phyloP scores from a whole-genome alignment of 1,284 basidiomycete species.

The Xerocomus amazonicus region DNA sequence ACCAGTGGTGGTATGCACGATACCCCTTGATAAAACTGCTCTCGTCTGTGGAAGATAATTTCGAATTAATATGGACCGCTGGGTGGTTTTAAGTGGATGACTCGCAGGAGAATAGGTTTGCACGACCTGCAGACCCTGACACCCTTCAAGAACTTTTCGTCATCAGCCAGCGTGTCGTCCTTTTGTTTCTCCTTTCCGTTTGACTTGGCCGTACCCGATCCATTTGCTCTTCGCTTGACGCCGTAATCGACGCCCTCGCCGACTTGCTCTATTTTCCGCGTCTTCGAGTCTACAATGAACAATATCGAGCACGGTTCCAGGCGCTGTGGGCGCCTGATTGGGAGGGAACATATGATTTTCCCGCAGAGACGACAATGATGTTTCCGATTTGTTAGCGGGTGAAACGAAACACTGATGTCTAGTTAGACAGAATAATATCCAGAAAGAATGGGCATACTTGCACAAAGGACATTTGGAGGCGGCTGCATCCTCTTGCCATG shows the following conservation, averaged over 20 bases:
- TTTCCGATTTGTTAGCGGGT: constrained; percentile 87
- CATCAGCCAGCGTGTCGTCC: constrained; percentile 40
- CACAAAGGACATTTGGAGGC: constrained; percentile 85
- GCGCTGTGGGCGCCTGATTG: constrained; percentile 70
- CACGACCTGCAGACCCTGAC: constrained; percentile 84
- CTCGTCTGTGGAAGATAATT: constrained; percentile 53
- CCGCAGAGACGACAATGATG: constrained; percentile 97
- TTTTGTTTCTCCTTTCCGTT: constrained; percentile 43
- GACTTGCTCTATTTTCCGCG: constrained; percentile 78
- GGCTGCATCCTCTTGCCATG: constrained; percentile 85
- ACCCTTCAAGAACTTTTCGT: constrained; percentile 79
- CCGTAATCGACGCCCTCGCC: constrained; percentile 86
- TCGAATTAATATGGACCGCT: not conserved
- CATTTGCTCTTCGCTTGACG: constrained; percentile 47
- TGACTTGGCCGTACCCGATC: constrained; percentile 20
- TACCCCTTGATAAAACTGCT: constrained; percentile 77
- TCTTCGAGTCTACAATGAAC: constrained; percentile 75
- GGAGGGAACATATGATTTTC: constrained; percentile 87
- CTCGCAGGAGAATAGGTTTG: constrained; percentile 73
- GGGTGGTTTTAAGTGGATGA: constrained; percentile 10
- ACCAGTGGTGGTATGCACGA: constrained; percentile 59
- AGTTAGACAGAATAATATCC: not conserved
- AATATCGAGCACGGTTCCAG: constrained; percentile 70
- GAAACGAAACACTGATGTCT: constrained; percentile 67
- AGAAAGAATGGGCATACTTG: constrained; percentile 50